Percentiles rank a stretch among this genome's conserved stretches.
These are phyloP conservation scores for Starmerella stellata DNA, from an alignment of 805 yeast species.

Conservation along the genomic window DNA sequence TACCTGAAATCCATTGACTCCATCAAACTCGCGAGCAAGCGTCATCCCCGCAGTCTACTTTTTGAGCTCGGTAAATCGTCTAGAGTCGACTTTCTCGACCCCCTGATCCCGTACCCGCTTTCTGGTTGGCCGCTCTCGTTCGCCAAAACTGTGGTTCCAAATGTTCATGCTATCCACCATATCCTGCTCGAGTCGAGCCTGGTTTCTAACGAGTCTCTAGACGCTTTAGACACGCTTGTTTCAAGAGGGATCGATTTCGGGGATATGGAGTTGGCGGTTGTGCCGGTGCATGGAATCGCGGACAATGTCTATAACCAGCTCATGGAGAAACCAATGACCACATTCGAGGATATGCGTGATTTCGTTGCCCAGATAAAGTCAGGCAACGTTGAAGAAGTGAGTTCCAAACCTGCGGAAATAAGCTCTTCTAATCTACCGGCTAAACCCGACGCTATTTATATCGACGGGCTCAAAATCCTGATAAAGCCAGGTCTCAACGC, in stretches of 20 bases:
- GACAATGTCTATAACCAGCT: neutral
- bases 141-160: neutral
- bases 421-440: slow-evolving; percentile 2
- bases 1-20: slow-evolving; percentile 17
- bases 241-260: neutral
- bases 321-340: neutral
- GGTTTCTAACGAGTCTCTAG: slow-evolving; percentile 1
- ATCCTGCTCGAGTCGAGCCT: slow-evolving; percentile 10
- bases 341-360: neutral
- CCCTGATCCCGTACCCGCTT: slow-evolving; percentile 2
- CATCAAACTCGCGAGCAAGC: neutral
- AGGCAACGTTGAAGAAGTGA: neutral
- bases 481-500: neutral
- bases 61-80: slow-evolving; percentile 5
- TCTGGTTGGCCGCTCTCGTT: slow-evolving; percentile 6
- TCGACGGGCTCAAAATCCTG: slow-evolving; percentile 14
- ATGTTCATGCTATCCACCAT: neutral
- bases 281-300: slow-evolving; percentile 11
- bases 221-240: slow-evolving; percentile 5
- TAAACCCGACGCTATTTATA: slow-evolving; percentile 5
- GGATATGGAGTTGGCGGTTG: slow-evolving; percentile 8
- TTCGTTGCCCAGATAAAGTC: neutral
- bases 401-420: neutral
- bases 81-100: slow-evolving; percentile 10
- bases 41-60: slow-evolving; percentile 11